A percentile compares a stretch with the other conserved stretches of the same genome.
phyloP scores from a whole-genome alignment of 2,329 filamentous ascomycete genomes.

The Tolypocladium inflatum region DNA sequence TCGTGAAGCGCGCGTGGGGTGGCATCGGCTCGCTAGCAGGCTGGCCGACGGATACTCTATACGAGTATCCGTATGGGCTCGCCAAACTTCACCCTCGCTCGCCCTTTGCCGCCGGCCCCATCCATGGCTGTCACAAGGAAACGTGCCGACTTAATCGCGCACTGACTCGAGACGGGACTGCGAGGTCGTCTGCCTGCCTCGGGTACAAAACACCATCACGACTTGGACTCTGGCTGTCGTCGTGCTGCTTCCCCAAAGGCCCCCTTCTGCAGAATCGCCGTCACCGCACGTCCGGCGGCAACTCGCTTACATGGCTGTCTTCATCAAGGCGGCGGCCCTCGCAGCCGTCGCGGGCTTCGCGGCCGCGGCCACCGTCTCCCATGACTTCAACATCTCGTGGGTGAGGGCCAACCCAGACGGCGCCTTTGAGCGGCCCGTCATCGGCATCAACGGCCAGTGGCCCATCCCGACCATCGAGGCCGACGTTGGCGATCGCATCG shows the following conservation, averaged over 20 bases:
- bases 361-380: slow-evolving; percentile 36
- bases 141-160: background rate
- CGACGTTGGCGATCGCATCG: slow-evolving; percentile 49
- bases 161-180: background rate
- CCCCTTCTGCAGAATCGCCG: background rate
- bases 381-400: slow-evolving; percentile 65
- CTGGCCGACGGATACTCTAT: background rate
- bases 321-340: slow-evolving; percentile 6
- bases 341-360: slow-evolving; percentile 10
- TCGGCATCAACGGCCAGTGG: slow-evolving; percentile 72
- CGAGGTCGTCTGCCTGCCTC: background rate
- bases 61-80: background rate
- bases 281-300: background rate
- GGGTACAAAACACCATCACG: background rate
- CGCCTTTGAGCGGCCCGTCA: slow-evolving; percentile 50
- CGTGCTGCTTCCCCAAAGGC: no score
- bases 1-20: background rate
- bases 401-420: slow-evolving; percentile 65
- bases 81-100: background rate
- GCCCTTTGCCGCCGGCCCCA: background rate
- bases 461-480: slow-evolving; percentile 59
- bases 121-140: background rate
- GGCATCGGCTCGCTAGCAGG: background rate
- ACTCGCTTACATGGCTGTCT: slow-evolving; percentile 6
- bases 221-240: background rate